Evolutionary conservation across 305 asterid species (phyloP), one percentile per base, ranked within the genome.

Genomic region (Solanum hybrid): DNA sequence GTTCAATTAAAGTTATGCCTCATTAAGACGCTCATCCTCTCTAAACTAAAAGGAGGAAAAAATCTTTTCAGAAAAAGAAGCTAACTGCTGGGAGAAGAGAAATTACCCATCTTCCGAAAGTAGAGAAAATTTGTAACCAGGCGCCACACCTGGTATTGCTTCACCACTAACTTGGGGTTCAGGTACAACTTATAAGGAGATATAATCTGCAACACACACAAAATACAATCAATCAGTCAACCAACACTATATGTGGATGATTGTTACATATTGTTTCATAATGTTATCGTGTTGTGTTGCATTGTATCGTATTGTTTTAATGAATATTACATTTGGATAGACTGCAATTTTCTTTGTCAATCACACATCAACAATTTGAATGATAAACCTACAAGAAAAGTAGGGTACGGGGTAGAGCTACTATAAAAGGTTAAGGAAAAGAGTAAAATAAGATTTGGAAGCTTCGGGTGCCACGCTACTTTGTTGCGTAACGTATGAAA

Each of bases 81-180:
- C 37, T 26, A 84, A 64, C 75, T 29, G 42, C 31, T 46, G 75
- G 29, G 87, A 51, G 66, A 90, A 82, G 90, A 90, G 22, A 93
- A 87, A 87, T 92, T 94, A 97, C 99, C 99, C 98, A 97, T 96
- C 92, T 97, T 95, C 85, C 99, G 96, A 92, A 96, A 97, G 94
- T 96, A 97, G 72, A 97, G 91, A 87, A 97, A 96, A 92, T 97
- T 97, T 84, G 99, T 97, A 66, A 96, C 66, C 64, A 97, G 94
- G 32, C 99, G 99, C 99, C 99, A 97, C 90, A 96, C 89, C 89
- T 97, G 98, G 89, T 95, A 97, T 16, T 95, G 96, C 95, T 96
- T 94, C 91, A 96, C 94, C 91, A 97, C 99, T 79, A 94, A 97
- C 93, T 89, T 96, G 40, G 99, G 99, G 86, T 96, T 94, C 96